These are phyloP conservation scores for Syzygium grande DNA, from an alignment of 345 rosid genomes.

Conservation along the genomic window DNA sequence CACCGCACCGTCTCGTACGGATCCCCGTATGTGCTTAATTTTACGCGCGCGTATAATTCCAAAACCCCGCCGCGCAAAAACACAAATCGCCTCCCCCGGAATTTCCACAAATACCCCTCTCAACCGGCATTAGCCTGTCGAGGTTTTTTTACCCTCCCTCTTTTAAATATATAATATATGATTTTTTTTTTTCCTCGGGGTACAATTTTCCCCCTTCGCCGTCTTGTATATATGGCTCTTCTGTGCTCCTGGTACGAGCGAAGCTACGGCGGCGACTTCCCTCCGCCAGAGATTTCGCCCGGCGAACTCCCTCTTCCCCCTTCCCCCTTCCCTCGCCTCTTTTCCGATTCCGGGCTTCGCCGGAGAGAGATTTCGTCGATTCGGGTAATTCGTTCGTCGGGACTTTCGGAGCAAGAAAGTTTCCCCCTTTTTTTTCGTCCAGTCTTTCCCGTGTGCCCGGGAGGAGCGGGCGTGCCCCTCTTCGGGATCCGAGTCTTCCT, in stretches of 20 bases:
- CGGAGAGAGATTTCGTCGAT: background rate
- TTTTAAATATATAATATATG: background rate
- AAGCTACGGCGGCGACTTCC: background rate
- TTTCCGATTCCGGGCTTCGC: background rate
- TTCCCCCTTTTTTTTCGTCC: background rate
- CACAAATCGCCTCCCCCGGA: too few relatives aligned
- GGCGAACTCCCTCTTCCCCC: background rate
- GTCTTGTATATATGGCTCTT: background rate
- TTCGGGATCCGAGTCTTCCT: constrained; percentile 4
- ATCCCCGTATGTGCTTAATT: background rate
- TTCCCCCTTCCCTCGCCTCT: background rate
- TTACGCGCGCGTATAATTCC: background rate
- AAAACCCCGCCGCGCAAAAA: accelerated
- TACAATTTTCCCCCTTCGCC: background rate
- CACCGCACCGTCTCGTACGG: background rate
- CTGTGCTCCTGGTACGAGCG: background rate
- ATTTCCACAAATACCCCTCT: background rate
- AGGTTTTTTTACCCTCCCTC: background rate
- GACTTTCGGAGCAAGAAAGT: background rate
- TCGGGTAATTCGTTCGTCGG: background rate
- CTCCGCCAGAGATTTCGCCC: background rate
- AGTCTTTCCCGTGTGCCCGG: background rate
- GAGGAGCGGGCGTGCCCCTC: background rate
- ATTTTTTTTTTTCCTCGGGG: too few relatives aligned
- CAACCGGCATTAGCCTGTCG: background rate